A percentile compares a stretch with the other conserved stretches of the same genome.
phyloP scores from a whole-genome alignment of 805 yeast species.

The Nakazawaea ernobii region DNA sequence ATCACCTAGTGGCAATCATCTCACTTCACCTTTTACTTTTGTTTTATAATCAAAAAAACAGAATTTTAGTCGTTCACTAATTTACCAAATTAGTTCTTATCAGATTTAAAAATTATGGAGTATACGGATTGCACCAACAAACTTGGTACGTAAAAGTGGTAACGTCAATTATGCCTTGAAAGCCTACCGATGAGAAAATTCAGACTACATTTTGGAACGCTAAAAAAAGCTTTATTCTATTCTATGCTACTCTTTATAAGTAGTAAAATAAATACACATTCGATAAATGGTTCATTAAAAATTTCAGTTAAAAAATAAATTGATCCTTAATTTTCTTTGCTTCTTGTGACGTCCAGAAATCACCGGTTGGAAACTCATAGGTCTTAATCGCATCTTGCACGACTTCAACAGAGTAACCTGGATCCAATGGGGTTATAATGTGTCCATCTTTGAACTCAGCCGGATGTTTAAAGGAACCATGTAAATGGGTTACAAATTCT shows the following conservation, averaged over 20 bases:
- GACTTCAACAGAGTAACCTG: slow-evolving; percentile 19
- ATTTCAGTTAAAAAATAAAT: neutral
- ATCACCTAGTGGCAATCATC: slow-evolving; percentile 2
- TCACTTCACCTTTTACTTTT: neutral
- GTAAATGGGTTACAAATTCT: slow-evolving; percentile 18
- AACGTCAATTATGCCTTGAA: too few relatives aligned
- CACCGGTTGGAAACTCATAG: slow-evolving; percentile 17
- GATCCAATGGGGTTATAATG: slow-evolving; percentile 16
- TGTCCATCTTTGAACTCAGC: slow-evolving; percentile 15
- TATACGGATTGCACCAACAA: too few relatives aligned
- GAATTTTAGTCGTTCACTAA: too few relatives aligned
- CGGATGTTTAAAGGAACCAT: slow-evolving; percentile 17
- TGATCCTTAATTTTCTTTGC: slow-evolving; percentile 14
- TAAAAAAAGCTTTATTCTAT: too few relatives aligned
- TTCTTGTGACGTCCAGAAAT: slow-evolving; percentile 19
- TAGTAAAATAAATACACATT: too few relatives aligned
- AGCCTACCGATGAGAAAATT: too few relatives aligned
- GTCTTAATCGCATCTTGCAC: slow-evolving; percentile 13
- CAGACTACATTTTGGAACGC: too few relatives aligned
- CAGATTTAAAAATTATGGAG: too few relatives aligned
- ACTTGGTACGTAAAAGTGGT: too few relatives aligned
- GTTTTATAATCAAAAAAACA: neutral
- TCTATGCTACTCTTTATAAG: neutral
- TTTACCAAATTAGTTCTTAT: too few relatives aligned
- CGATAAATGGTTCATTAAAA: neutral